phyloP scores from a whole-genome alignment of 352 stramenopile genomes.

The Thraustochytrium striatum region DNA sequence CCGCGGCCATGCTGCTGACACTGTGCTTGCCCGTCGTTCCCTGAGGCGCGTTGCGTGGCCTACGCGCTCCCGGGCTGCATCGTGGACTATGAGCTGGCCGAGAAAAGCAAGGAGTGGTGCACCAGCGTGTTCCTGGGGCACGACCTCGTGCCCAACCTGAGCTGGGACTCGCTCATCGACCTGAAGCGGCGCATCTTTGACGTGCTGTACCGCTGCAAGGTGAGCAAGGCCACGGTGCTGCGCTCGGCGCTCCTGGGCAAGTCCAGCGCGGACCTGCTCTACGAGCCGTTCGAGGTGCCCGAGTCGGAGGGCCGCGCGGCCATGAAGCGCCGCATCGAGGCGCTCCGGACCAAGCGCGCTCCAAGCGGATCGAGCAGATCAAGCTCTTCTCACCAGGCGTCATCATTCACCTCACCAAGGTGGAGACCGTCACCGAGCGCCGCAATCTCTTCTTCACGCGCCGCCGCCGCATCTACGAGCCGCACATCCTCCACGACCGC shows the following conservation, averaged over 20 bases:
- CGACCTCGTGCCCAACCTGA: slow-evolving; percentile 67
- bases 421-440: not conserved
- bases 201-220: slow-evolving; percentile 63
- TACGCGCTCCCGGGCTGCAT: slow-evolving; percentile 66
- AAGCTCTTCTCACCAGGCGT: not conserved
- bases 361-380: not conserved
- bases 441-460: not conserved
- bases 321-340: not conserved
- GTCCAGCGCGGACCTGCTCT: slow-evolving; percentile 59
- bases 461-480: not conserved
- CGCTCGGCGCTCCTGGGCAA: slow-evolving; percentile 52
- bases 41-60: slow-evolving; percentile 55
- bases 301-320: not conserved
- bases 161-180: slow-evolving; percentile 61
- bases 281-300: slow-evolving; percentile 55
- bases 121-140: slow-evolving; percentile 65
- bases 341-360: not conserved
- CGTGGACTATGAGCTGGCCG: slow-evolving; percentile 63
- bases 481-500: not conserved
- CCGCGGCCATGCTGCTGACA: slow-evolving; percentile 62
- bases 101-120: slow-evolving; percentile 58
- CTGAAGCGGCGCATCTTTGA: slow-evolving; percentile 64
- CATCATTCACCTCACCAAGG: slow-evolving; percentile 15
- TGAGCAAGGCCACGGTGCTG: slow-evolving; percentile 65
- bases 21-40: slow-evolving; percentile 60